Base-by-base conservation (phyloP, 306 rosid genomes). In the Ochetophila trinervis region DNA sequence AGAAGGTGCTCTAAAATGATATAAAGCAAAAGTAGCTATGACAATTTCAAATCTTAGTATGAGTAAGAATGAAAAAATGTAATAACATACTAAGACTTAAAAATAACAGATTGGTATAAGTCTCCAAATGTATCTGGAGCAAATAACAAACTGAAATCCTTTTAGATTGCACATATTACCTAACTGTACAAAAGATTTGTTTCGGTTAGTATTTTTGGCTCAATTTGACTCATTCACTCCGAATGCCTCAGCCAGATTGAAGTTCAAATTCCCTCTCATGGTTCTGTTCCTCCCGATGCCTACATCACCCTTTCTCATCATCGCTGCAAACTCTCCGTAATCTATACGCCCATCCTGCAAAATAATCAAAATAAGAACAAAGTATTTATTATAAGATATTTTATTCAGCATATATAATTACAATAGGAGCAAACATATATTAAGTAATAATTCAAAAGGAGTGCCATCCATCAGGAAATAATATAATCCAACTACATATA, bases 331-430 rank as follows among this genome's bases (percentile, higher is more conserved):
- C 72, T 92, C 98, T 16, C 62, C 84, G 52, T 84, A 92, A 82
- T 92, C 98, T 45, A 92, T 92, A 57, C 84, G 86, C 45, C 98
- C 95, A 30, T 92, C 98, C 98, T 92, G 81, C 61, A 72, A 60
- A 57, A 57, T 21, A 17, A 42, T 0, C 35, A 53, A 53, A 57
- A 22, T 57, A 56, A 56, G 47, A 56, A 11, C 57, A 12, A 6
- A 5, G 18, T 6, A 42, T 16, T 36, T 19, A 40, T 8, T 60
- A 3, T 22, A 12, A 13, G 20, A n/a, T 49, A 13, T 30, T 30
- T n/a, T 12, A 48, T 20, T 24, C 8, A 17, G 32, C 45, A 6
- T 13, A 11, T 21, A 56, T 2, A 27, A 56, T 5, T 7, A 2
- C 64, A 10, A 0, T 17, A 36, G 11, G 6, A 36, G 42, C n/a